Base-by-base conservation (phyloP, 108 stramenopile genomes). In the Thalassiosira profunda region DNA sequence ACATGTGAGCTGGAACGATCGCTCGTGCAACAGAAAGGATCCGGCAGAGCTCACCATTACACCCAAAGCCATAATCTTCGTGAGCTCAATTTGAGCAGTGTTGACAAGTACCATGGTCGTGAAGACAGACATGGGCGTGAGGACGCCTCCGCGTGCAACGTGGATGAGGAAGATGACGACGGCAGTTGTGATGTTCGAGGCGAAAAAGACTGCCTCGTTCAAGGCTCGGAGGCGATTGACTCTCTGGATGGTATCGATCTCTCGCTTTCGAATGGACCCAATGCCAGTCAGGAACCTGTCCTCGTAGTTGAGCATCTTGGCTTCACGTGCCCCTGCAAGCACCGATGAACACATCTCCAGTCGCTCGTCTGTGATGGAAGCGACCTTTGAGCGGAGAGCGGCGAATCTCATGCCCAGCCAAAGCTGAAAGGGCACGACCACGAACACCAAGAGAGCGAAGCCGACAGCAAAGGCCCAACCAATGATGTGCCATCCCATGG, bases 251-350 rank as follows among this genome's bases (percentile, higher is more conserved):
- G 88, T 79, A 3, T 73, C 51, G 2, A 87, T 61, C 63, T 98
- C 96, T 18, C 72, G 42, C n/a, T 51, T 37, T 36, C 97, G 76
- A 21, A 89, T 75, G 0, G 43, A 33, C 33, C 58, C 46, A 55
- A 96, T 94, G 36, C 91, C 79, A 12, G 86, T 63, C 47, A 75
- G 59, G 63, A 93, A 94, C 23, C 80, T 69, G 2, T 70, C 45
- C 73, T 96, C 95, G 77, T 84, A 92, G 0, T 86, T 92, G 23
- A 54, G 60, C 89, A 92, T 89, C 58, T 96, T 96, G 83, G 94
- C 87, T 12, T 92, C 81, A 3, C 95, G 80, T 15, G 81, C 83
- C 7, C 97, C 97, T 25, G 79, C 63, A 10, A 96, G 80, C 5
- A 94, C 96, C 75, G 97, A 93, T 2, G 89, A 92, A 7, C 94